Evolutionary conservation across 2,329 filamentous ascomycete species (phyloP), one percentile per base, ranked within the genome.

Genomic region (Xylaria sp.): DNA sequence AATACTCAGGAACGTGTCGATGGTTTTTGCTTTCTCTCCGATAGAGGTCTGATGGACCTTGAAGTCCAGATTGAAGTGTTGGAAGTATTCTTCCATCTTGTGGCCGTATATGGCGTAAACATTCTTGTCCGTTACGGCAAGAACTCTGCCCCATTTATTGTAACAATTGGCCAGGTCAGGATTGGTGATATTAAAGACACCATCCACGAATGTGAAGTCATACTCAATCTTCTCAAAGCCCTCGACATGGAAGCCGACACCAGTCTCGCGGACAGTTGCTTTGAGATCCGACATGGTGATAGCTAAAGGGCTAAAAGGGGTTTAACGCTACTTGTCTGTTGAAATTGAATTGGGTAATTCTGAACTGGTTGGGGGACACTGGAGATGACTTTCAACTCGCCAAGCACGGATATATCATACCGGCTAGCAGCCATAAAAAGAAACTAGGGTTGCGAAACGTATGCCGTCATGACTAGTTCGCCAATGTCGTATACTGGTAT

Each of bases 191-290:
- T 90, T 81, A 78, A 92, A 92, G 63, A 92, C 84, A 54, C 86
- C 87, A 72, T 92, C 90, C 53, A 92, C 84, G 78, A 92, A 92
- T 61, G 88, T 87, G 77, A 92, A 92, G 79, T 91, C 89, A 76
- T 92, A 92, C 74, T 90, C 87, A 75, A 92, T 92, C 83, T 91
- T 92, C 82, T 92, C 90, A 73, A 91, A 91, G 27, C 90, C 90
- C 72, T 89, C 87, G 67, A 92, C 89, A 71, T 90, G 87, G 79
- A 92, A 92, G 42, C 90, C 90, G 67, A 83, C 81, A 72, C 83
- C 79, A 68, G 88, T 92, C 79, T 90, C 86, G 67, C 82, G 79
- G 70, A 92, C 89, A 60, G 84, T 85, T 65, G 90, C 90, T 74
- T 87, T 89, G 76, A 90, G 84, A 76, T 92, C 89, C 76, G 90